Evolutionary conservation across 1,284 basidiomycete genomes (phyloP).

Genomic region (Leucoagaricus sp.): DNA sequence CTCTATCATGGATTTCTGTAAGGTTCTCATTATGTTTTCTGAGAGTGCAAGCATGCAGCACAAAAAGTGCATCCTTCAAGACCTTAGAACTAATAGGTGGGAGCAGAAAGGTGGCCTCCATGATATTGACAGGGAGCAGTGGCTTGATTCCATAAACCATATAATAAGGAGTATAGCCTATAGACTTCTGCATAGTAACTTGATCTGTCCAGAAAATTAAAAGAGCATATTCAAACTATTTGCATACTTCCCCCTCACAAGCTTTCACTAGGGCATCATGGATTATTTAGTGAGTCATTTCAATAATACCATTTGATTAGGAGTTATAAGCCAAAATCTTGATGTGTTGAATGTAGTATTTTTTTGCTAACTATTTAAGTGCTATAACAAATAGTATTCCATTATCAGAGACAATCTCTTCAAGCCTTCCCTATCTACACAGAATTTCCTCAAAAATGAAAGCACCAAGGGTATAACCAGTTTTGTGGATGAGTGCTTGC

Average conservation of each 20-base stretch:
- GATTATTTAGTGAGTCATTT: no score
- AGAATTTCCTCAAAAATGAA: no score
- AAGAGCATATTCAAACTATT: slow-evolving; percentile 31
- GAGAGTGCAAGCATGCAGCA: slow-evolving; percentile 24
- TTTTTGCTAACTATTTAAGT: no score
- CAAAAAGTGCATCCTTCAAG: slow-evolving; percentile 31
- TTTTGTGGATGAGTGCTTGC: no score
- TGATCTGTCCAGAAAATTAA: slow-evolving; percentile 42
- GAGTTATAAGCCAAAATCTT: no score
- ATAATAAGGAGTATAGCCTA: slow-evolving; percentile 38
- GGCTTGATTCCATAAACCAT: slow-evolving; percentile 37
- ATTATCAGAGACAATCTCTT: no score
- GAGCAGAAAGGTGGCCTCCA: slow-evolving; percentile 36
- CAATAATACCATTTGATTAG: no score
- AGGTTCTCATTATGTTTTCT: slow-evolving; percentile 27
- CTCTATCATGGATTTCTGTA: not conserved
- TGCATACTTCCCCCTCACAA: slow-evolving; percentile 30
- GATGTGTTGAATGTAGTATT: no score
- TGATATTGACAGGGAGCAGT: slow-evolving; percentile 38
- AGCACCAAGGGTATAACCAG: no score
- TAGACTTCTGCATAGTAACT: slow-evolving; percentile 29
- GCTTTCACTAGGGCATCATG: no score
- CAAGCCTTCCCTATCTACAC: no score
- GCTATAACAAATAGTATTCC: no score
- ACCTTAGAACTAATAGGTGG: slow-evolving; percentile 22